Percentiles rank a stretch among this genome's conserved stretches.
These are phyloP conservation scores for Microthlaspi erraticum DNA, from an alignment of 345 rosid genomes.

Conservation along the genomic window DNA sequence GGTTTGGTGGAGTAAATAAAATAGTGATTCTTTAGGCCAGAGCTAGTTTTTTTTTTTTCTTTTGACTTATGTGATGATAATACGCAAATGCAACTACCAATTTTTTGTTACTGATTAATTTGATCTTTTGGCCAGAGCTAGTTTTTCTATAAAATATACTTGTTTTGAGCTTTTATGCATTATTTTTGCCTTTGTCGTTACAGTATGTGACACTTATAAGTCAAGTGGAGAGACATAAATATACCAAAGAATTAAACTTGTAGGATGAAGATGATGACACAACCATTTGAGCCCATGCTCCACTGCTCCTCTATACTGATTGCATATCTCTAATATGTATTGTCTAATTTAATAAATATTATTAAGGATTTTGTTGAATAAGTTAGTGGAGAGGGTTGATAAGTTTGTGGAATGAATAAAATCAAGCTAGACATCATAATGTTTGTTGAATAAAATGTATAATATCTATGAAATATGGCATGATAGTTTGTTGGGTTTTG, in stretches of 20 bases:
- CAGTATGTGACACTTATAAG: neutral
- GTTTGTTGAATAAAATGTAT: too few species aligned
- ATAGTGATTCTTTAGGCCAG: constrained; percentile 36
- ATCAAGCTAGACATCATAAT: too few species aligned
- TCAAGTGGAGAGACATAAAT: constrained; percentile 32
- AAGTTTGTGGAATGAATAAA: too few species aligned
- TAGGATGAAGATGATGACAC: constrained; percentile 16
- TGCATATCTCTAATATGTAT: neutral
- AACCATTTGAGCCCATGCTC: constrained; percentile 27
- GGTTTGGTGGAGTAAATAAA: constrained; percentile 44
- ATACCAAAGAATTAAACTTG: neutral
- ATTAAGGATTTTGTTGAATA: too few species aligned
- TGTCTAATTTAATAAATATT: neutral
- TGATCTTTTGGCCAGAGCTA: constrained; percentile 11
- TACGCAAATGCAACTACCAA: neutral
- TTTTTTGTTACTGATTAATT: neutral
- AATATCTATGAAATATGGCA: too few species aligned
- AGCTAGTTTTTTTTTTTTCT: constrained; percentile 21
- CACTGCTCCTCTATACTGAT: constrained; percentile 14
- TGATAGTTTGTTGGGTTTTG: too few species aligned
- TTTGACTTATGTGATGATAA: neutral
- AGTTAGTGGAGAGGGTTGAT: too few species aligned
- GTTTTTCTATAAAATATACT: neutral
- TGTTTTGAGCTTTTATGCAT: neutral
- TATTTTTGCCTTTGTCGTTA: constrained; percentile 5